phyloP scores from a whole-genome alignment of 768 basidiomycete genomes.

The Leccinum variicolor region DNA sequence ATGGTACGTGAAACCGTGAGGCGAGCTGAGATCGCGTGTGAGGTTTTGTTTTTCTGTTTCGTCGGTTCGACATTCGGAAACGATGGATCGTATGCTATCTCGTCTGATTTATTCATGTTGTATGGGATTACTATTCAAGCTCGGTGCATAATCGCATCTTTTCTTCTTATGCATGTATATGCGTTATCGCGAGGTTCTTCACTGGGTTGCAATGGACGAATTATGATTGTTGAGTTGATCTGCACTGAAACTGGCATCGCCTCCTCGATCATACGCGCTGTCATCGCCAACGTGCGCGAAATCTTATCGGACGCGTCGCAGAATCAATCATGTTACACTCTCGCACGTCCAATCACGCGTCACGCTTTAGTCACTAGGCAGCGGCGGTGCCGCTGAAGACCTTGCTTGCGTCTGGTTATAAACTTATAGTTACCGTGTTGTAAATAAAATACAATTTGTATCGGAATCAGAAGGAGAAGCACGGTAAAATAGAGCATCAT shows the following conservation, averaged over 20 bases:
- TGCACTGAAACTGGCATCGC: background rate
- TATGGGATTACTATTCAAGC: conserved; percentile 2
- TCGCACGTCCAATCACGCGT: too few species aligned
- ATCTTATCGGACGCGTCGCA: background rate
- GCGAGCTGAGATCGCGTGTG: background rate
- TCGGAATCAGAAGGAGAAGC: too few species aligned
- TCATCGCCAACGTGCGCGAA: background rate
- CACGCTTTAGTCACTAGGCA: too few species aligned
- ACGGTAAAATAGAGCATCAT: too few species aligned
- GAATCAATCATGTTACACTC: background rate
- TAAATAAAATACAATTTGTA: too few species aligned
- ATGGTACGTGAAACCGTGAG: conserved; percentile 15
- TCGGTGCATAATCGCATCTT: background rate
- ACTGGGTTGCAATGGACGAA: background rate
- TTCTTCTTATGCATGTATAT: background rate
- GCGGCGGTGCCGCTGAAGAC: too few species aligned
- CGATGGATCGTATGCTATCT: conserved; percentile 6
- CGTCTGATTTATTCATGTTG: conserved; percentile 13
- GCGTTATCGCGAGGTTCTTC: background rate
- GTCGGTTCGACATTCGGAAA: too few species aligned
- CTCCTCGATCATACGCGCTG: background rate
- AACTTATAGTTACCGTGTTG: too few species aligned
- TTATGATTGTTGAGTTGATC: background rate
- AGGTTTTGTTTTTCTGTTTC: background rate
- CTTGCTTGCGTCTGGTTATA: too few species aligned